Evolutionary conservation across 257 asterid genomes (phyloP).

Genomic region (Gentiana dahurica): DNA sequence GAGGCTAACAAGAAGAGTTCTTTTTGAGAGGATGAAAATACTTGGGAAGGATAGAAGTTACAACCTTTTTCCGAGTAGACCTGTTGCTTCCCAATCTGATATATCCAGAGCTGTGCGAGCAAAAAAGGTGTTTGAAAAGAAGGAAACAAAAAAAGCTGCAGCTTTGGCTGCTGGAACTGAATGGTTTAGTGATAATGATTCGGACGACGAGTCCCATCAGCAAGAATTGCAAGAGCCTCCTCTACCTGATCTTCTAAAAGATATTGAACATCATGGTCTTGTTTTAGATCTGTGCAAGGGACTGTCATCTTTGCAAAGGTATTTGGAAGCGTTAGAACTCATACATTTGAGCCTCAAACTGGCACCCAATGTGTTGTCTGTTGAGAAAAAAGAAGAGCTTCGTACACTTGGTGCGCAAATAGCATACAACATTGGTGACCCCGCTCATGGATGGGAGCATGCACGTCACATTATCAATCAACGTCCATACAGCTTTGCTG

Average conservation of each 20-base stretch:
- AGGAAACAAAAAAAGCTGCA: constrained; percentile 62
- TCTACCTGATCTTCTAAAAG: constrained; percentile 63
- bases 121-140: constrained; percentile 50
- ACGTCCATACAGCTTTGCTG: constrained; percentile 71
- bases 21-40: constrained; percentile 61
- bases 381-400: constrained; percentile 50
- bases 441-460: constrained; percentile 59
- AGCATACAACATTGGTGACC: constrained; percentile 53
- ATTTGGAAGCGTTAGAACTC: constrained; percentile 66
- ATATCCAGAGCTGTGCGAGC: constrained; percentile 80
- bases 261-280: constrained; percentile 44
- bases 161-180: constrained; percentile 77
- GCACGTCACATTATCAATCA: constrained; percentile 52
- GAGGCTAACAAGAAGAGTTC: constrained; percentile 53
- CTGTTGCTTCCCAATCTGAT: constrained; percentile 63
- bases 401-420: constrained; percentile 73
- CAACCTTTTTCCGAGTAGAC: constrained; percentile 60
- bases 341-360: constrained; percentile 58
- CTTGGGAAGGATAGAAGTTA: constrained; percentile 46
- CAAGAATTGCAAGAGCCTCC: constrained; percentile 51
- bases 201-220: constrained; percentile 66
- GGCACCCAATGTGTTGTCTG: constrained; percentile 39
- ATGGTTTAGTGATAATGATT: constrained; percentile 75
- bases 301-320: constrained; percentile 49
- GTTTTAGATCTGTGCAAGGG: constrained; percentile 74